Base-by-base conservation (phyloP, 768 basidiomycete genomes). In the Mycena pura region DNA sequence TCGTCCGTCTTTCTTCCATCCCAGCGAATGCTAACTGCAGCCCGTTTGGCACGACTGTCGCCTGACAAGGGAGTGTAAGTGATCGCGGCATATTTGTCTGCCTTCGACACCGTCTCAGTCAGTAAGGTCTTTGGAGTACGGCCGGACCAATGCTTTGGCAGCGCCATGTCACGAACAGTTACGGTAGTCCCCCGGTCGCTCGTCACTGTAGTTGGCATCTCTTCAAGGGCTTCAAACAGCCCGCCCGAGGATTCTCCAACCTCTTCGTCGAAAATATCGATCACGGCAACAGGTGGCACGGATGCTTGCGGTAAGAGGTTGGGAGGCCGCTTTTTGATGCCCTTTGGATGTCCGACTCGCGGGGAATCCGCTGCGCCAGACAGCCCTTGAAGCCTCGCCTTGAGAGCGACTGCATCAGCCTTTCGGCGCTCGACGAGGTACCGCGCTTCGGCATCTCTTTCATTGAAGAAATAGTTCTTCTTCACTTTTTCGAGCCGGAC, bases 71-170 rank as follows among this genome's bases (percentile, higher is more conserved):
- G 74, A 21, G 69, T 78, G 71, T 92, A 96, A 7, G 84, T 80
- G 57, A 93, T 78, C 14, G 86, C 86, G 21, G 94, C 94, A 72
- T 90, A 90, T 64, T 84, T 82, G 73, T 95, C 91, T 19, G 76
- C 66, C 69, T 90, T 93, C 14, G 78, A 72, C 3, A 94, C 87
- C 19, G 81, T 80, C 58, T 93, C 92, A 52, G 80, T 72, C 36
- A 99, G 81, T 5, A 93, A 73, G 15, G 72, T 77, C 73, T 91
- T 95, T 10, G 96, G 94, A 14, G 90, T 89, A 38, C 86, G 88
- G 32, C 92, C 90, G 34, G 92, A 88, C 81, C 88, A 89, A 69
- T 92, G 86, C 74, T 92, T 96, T 2, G 94, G 91, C 24, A 93
- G 78, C 2, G 86, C 70, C 88, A 99, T 90, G 60, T 95, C 87